Evolutionary conservation across 768 basidiomycete genomes (phyloP), one percentile per base, ranked within the genome.

Genomic region (Psilocybe cubensis): DNA sequence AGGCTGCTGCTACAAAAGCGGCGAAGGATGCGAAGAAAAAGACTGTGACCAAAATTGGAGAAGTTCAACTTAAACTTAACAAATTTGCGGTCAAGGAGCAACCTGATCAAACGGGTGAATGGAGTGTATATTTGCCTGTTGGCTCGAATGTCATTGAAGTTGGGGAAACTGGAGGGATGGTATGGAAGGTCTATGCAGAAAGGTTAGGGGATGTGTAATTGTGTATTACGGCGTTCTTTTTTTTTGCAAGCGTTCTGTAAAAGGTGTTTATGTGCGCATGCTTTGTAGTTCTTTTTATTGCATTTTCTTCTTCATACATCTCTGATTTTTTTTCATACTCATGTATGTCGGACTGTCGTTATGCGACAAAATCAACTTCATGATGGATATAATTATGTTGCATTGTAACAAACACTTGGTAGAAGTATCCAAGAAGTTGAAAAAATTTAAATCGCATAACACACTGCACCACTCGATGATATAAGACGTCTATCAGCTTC

Each of bases 101-200:
- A 44, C 69, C 78, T 33, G 81, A 78, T 23, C 70, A 74, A 17
- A 70, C 75, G 43, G 81, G 82, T 1, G 71, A 79, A 51, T 93
- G 91, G 92, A 79, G 81, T 62, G 72, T 91, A 14, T 79, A 81
- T 17, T 71, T 91, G 17, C 76, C 82, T 1, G 67, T 75, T 3
- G 92, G 92, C 12, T 64, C 76, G 4, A 89, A 83, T 63, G 72
- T 84, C 17, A 68, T 94, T 25, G 92, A 93, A 69, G 73, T 94
- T 23, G 89, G 91, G 29, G 88, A 89, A 74, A 81, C 80, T 64
- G 86, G 83, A 29, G 88, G 88, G 9, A 68, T 84, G 62, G 69
- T 83, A 23, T 91, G 89, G 89, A 90, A 87, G 70, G 76, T 89
- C 21, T 88, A 88, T 67, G 72, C 86, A 41, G 83, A 86, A 62